phyloP scores from a whole-genome alignment of 306 rosid genomes.

The Vicia faba region DNA sequence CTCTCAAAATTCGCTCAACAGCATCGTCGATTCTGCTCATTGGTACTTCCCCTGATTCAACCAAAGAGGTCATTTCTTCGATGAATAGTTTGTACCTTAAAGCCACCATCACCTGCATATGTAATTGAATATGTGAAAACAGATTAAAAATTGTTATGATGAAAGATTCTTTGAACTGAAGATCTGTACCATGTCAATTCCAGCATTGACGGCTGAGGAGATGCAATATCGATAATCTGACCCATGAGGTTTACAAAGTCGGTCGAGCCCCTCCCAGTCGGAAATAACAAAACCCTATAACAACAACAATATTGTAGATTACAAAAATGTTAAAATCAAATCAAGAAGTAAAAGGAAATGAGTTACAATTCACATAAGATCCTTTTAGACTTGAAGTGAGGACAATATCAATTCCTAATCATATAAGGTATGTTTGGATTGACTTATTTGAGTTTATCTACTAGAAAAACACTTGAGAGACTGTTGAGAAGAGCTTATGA shows the following conservation, averaged over 20 bases:
- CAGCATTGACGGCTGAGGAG: conserved; percentile 68
- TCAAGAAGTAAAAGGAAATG: conserved; percentile 28
- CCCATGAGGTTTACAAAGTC: conserved; percentile 57
- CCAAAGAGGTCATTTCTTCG: conserved; percentile 54
- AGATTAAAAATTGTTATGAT: neutral
- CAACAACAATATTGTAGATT: conserved; percentile 20
- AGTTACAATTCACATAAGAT: neutral
- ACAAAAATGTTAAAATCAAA: conserved; percentile 18
- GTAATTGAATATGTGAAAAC: conserved; percentile 30
- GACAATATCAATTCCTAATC: too few relatives aligned
- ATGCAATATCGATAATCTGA: conserved; percentile 69
- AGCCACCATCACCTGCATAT: conserved; percentile 82
- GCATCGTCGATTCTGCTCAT: conserved; percentile 78
- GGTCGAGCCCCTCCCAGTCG: conserved; percentile 83
- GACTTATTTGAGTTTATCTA: too few relatives aligned
- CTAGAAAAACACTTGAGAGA: too few relatives aligned
- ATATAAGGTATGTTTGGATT: too few relatives aligned
- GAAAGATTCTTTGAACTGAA: conserved; percentile 18
- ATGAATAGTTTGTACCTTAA: conserved; percentile 50
- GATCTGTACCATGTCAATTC: conserved; percentile 81
- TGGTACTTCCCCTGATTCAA: conserved; percentile 66
- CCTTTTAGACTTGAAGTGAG: too few relatives aligned
- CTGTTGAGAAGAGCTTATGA: too few relatives aligned
- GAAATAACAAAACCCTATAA: conserved; percentile 84
- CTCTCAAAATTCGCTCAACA: conserved; percentile 82